phyloP scores from a whole-genome alignment of 495 filamentous ascomycete species.

The Alectoria sarmentosa region DNA sequence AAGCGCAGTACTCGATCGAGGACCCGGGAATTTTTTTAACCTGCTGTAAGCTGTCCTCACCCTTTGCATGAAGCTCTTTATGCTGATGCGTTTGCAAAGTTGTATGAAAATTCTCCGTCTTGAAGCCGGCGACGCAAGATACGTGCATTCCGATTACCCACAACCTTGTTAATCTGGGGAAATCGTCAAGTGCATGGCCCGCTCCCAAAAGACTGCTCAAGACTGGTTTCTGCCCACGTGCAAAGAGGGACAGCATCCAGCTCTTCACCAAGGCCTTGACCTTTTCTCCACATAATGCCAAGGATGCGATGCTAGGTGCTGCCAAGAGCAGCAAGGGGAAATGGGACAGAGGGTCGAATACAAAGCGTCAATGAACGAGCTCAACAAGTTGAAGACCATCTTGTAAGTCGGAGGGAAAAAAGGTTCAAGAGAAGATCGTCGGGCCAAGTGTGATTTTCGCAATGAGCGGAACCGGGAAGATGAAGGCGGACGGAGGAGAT shows the following conservation, averaged over 20 bases:
- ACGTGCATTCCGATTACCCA: constrained; percentile 70
- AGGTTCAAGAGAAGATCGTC: constrained; percentile 47
- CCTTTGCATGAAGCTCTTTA: neutral
- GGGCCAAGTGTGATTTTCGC: constrained; percentile 63
- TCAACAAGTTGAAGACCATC: constrained; percentile 57
- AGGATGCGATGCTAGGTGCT: constrained; percentile 47
- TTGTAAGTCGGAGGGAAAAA: constrained; percentile 50
- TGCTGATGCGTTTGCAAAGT: neutral
- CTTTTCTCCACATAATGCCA: constrained; percentile 50
- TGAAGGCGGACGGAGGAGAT: constrained; percentile 48
- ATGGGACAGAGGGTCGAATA: constrained; percentile 55
- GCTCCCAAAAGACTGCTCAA: constrained; percentile 73
- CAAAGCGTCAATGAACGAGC: constrained; percentile 64
- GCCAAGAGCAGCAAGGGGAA: constrained; percentile 45
- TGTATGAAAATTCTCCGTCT: constrained; percentile 71
- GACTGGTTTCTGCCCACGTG: constrained; percentile 62
- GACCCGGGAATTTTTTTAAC: constrained; percentile 33
- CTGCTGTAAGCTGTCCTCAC: constrained; percentile 13
- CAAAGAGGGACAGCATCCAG: constrained; percentile 55
- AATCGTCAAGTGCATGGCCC: constrained; percentile 82
- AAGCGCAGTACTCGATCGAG: constrained; percentile 52
- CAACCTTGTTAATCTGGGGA: constrained; percentile 73
- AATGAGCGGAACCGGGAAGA: constrained; percentile 51
- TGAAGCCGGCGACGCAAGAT: constrained; percentile 58
- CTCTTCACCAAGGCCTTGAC: constrained; percentile 54